phyloP scores from a whole-genome alignment of 805 yeast genomes.

The Ogataea allantospora region DNA sequence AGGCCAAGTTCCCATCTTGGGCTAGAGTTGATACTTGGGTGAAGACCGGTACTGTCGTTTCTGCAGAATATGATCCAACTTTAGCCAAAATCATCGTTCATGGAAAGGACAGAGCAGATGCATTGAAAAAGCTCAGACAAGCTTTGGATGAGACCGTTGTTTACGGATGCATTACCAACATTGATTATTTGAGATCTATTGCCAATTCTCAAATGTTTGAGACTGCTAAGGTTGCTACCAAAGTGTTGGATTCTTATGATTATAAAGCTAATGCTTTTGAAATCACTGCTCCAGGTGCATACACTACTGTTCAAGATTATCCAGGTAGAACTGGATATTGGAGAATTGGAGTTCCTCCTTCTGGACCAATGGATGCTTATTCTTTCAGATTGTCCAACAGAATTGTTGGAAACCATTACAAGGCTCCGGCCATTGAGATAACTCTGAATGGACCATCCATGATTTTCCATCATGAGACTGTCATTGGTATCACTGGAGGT shows the following conservation, averaged over 20 bases:
- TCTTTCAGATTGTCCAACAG: slow-evolving; percentile 87
- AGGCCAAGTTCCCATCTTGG: slow-evolving; percentile 81
- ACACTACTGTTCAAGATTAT: slow-evolving; percentile 94
- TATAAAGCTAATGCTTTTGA: slow-evolving; percentile 86
- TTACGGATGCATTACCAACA: slow-evolving; percentile 84
- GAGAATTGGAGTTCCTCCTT: slow-evolving; percentile 96
- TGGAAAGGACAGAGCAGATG: slow-evolving; percentile 85
- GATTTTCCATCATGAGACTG: slow-evolving; percentile 75
- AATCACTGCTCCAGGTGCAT: slow-evolving; percentile 84
- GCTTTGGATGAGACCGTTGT: slow-evolving; percentile 87
- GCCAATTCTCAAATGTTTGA: slow-evolving; percentile 83
- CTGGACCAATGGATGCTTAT: slow-evolving; percentile 96
- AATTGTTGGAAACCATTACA: slow-evolving; percentile 80
- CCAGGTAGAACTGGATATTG: slow-evolving; percentile 86
- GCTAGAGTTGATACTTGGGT: slow-evolving; percentile 97
- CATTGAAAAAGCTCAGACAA: slow-evolving; percentile 67
- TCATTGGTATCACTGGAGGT: slow-evolving; percentile 89
- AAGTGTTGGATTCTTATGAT: slow-evolving; percentile 76
- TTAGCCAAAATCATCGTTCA: slow-evolving; percentile 95
- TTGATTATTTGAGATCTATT: slow-evolving; percentile 84
- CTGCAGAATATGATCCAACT: slow-evolving; percentile 96
- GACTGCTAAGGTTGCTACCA: slow-evolving; percentile 80
- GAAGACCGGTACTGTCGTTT: slow-evolving; percentile 76
- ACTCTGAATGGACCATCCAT: slow-evolving; percentile 87
- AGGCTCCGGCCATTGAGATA: slow-evolving; percentile 87